These are phyloP conservation scores for Calycina herbarum DNA, from an alignment of 2,329 filamentous ascomycete genomes.

Conservation along the genomic window DNA sequence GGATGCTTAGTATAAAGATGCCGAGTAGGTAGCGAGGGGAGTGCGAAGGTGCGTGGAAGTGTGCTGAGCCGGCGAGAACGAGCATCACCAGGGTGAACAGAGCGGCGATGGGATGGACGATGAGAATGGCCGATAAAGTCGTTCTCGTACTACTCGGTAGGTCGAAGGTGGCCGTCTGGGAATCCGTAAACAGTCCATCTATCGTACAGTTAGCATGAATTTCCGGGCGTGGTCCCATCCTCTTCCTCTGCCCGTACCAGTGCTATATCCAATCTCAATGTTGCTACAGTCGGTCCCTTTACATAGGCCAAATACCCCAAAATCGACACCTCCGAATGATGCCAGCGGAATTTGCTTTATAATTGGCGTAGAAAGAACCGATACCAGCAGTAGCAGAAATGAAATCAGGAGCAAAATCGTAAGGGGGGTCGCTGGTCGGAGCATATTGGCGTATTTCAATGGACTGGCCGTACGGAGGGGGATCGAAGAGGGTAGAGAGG, in stretches of 20 bases:
- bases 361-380: conserved; percentile 88
- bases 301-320: conserved; percentile 94
- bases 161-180: conserved; percentile 50
- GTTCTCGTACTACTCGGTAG: conserved; percentile 53
- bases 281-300: conserved; percentile 63
- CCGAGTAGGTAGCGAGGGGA: conserved; percentile 84
- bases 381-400: conserved; percentile 81
- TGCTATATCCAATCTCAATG: conserved; percentile 82
- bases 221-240: not conserved
- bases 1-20: conserved; percentile 81
- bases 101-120: conserved; percentile 90
- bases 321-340: conserved; percentile 72
- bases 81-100: conserved; percentile 84
- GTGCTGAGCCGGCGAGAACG: conserved; percentile 73
- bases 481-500: not conserved
- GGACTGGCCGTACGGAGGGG: not conserved
- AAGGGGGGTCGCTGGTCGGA: conserved; percentile 90
- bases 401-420: conserved; percentile 81
- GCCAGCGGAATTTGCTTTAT: conserved; percentile 83
- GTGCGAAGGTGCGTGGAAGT: conserved; percentile 85
- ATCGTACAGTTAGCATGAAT: conserved; percentile 14
- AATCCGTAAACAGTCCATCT: conserved; percentile 31
- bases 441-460: conserved; percentile 41
- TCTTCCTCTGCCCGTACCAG: conserved; percentile 56
- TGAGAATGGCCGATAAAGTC: conserved; percentile 81